Evolutionary conservation across 495 filamentous ascomycete genomes (phyloP).

Genomic region (Xylaria intraflava): DNA sequence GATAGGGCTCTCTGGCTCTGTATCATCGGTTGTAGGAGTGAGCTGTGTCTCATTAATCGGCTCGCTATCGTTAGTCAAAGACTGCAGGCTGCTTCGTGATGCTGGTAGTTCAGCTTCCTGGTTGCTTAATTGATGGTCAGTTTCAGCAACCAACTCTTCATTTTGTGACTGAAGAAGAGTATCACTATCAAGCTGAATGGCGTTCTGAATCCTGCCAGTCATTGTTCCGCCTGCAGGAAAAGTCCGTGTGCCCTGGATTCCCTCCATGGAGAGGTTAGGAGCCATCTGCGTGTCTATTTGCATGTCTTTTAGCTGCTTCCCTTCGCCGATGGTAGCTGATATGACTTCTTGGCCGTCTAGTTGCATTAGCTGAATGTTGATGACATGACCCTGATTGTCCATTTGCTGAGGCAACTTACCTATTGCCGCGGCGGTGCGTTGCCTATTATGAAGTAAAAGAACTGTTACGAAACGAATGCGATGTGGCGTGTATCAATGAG

Average conservation of each 20-base stretch:
- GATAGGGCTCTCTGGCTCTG: background rate
- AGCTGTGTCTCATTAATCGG: background rate
- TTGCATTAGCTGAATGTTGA: conserved; percentile 22
- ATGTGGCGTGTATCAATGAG: no score
- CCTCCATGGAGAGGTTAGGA: conserved; percentile 17
- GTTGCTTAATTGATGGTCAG: conserved; percentile 14
- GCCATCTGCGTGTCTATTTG: conserved; percentile 25
- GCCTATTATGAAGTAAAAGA: background rate
- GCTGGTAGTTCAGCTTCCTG: background rate
- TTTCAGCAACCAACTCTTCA: conserved; percentile 17
- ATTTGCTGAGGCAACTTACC: background rate
- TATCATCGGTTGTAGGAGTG: conserved; percentile 3
- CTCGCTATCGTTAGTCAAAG: background rate
- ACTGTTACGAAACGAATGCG: no score
- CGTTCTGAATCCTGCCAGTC: conserved; percentile 25
- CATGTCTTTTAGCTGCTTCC: conserved; percentile 25
- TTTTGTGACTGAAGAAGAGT: conserved; percentile 15
- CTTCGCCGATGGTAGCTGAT: conserved; percentile 13
- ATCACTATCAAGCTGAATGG: conserved; percentile 24
- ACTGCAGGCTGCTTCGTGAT: background rate
- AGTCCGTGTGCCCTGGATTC: conserved; percentile 14
- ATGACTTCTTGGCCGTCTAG: conserved; percentile 22
- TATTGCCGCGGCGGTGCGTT: background rate
- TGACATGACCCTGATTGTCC: conserved; percentile 7
- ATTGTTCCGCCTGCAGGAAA: conserved; percentile 23